phyloP scores from a whole-genome alignment of 2,329 filamentous ascomycete species.

The Daldinia sp. region DNA sequence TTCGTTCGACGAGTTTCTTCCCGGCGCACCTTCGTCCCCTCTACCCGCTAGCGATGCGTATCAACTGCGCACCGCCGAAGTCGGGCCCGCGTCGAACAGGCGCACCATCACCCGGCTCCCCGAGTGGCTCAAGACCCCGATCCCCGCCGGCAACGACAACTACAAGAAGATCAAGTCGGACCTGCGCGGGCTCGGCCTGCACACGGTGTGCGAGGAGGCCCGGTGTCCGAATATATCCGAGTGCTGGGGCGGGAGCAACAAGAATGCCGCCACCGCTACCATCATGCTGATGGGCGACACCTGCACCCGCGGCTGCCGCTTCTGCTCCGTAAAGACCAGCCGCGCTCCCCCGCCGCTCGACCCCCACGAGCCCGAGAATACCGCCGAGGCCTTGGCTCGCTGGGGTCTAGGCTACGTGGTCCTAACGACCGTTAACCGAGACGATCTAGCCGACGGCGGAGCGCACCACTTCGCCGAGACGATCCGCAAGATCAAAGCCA shows the following conservation, averaged over 20 bases:
- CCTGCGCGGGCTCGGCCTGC: slow-evolving; percentile 86
- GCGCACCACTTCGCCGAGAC: slow-evolving; percentile 93
- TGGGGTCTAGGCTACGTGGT: slow-evolving; percentile 98
- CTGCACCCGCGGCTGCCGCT: slow-evolving; percentile 94
- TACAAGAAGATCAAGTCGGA: slow-evolving; percentile 97
- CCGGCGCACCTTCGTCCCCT: slow-evolving; percentile 56
- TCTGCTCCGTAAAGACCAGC: slow-evolving; percentile 95
- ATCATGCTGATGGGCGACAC: slow-evolving; percentile 99
- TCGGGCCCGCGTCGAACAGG: slow-evolving; percentile 72
- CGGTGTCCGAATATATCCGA: slow-evolving; percentile 97
- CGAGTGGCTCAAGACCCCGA: slow-evolving; percentile 95
- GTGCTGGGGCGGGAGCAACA: slow-evolving; percentile 94
- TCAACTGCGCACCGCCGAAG: slow-evolving; percentile 71
- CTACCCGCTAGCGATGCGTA: slow-evolving; percentile 68
- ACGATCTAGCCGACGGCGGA: slow-evolving; percentile 90
- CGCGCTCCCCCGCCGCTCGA: slow-evolving; percentile 83
- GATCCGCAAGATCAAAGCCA: slow-evolving; percentile 91
- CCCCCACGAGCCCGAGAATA: slow-evolving; percentile 96
- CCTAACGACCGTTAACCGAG: slow-evolving; percentile 91
- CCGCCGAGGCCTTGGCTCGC: slow-evolving; percentile 88
- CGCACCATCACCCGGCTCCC: slow-evolving; percentile 80
- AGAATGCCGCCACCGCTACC: slow-evolving; percentile 91
- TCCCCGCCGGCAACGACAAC: slow-evolving; percentile 82
- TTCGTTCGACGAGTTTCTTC: slow-evolving; percentile 70
- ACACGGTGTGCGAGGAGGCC: slow-evolving; percentile 98